Evolutionary conservation across 495 filamentous ascomycete genomes (phyloP).

Genomic region (Penicillium samsonianum): DNA sequence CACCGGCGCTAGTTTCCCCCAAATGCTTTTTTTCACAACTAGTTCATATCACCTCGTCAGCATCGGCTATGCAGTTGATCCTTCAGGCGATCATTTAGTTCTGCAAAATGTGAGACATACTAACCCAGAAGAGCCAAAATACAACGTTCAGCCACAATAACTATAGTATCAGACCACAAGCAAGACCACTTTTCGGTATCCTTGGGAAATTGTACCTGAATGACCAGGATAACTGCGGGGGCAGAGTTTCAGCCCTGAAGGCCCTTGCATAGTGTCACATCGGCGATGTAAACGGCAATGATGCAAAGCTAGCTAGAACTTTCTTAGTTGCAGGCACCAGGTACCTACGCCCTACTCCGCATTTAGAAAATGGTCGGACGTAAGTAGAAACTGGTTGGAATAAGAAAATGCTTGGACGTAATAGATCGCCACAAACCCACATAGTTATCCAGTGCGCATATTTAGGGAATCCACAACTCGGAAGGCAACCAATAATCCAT

Average conservation of each 20-base stretch:
- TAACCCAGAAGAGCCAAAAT: constrained; percentile 1
- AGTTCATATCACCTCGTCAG: background rate
- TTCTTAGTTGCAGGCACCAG: background rate
- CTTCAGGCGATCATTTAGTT: background rate
- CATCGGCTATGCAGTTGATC: constrained; percentile 1
- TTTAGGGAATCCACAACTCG: background rate
- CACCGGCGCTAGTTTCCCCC: background rate
- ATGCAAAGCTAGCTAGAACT: background rate
- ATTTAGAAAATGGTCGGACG: background rate
- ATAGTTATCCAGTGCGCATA: background rate
- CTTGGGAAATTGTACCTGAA: background rate
- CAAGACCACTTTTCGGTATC: background rate
- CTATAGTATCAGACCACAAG: background rate
- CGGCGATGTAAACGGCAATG: background rate
- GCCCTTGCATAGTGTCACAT: background rate
- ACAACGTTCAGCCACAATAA: background rate
- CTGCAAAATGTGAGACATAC: constrained; percentile 1
- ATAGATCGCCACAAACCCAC: background rate
- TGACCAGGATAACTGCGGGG: no score
- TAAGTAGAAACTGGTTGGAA: no score
- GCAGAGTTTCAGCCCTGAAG: background rate
- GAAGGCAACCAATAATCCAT: background rate
- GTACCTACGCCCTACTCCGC: background rate
- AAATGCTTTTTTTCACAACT: background rate
- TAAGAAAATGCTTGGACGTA: background rate